Evolutionary conservation across 1,139 yeast genomes (phyloP), one percentile per base, ranked within the genome.

Genomic region (Taiozyma sp.): DNA sequence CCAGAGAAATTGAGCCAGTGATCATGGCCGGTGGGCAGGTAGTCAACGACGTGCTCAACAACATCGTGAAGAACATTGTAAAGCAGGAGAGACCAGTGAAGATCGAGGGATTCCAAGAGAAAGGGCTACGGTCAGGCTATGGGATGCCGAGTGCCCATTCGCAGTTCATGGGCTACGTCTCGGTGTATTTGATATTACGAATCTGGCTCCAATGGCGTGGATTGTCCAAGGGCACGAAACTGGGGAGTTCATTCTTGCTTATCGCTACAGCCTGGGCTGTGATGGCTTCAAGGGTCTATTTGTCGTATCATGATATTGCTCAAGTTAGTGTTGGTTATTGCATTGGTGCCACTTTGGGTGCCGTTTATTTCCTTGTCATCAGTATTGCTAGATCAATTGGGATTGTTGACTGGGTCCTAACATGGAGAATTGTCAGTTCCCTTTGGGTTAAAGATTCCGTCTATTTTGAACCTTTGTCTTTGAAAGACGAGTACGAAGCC

Each of bases 71-170:
- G 67, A 73, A 75, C 34, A 47, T 79, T 2, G 68, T 90, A 47
- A 81, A 79, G 60, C 89, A 87, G 62, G 87, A 90, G 29, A 76
- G 99, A 51, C 99, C 99, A 0, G 73, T 77, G 7, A 73, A 73
- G 61, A 82, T 81, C 60, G 75, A 74, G 49, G 79, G 75, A 39
- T 83, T 57, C 51, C 75, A 57, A 72, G 79, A 56, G 68, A 77
- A 56, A 68, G 70, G 76, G 63, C 44, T 73, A 24, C 56, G 78
- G 59, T 67, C 83, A 49, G 87, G 89, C 2, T 90, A 86, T 66
- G 99, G 99, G 0, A 92, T 93, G 98, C 99, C 99, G 0, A 84
- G 93, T 51, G 97, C 98, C 2, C 99, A 93, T 68, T 83, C 97
- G 0, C 99, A 93, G 69, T 93, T 92, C 69, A 87, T 91, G 91